phyloP scores from a whole-genome alignment of 768 basidiomycete genomes.

The Austroboletus eburneus region DNA sequence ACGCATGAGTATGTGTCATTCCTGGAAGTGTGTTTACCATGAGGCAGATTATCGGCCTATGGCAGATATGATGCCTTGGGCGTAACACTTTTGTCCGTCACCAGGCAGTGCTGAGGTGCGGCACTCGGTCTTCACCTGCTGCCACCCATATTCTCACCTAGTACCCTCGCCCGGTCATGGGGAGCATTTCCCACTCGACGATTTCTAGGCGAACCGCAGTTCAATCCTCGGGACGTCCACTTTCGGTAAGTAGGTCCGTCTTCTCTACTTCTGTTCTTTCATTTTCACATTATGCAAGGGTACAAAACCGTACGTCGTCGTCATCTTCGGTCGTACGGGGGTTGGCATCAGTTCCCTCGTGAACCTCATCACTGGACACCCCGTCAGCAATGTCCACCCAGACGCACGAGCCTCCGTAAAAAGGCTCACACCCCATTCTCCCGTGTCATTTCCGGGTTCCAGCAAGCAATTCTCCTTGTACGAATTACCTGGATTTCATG shows the following conservation, averaged over 20 bases:
- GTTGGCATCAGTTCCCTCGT: constrained; percentile 28
- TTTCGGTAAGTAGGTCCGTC: neutral
- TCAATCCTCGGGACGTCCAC: neutral
- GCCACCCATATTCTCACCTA: neutral
- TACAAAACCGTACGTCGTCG: constrained; percentile 17
- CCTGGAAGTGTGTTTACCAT: constrained; percentile 9
- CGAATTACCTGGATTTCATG: constrained; percentile 21
- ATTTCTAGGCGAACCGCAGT: neutral
- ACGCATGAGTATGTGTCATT: neutral
- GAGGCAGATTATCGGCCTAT: constrained; percentile 7
- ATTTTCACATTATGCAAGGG: neutral
- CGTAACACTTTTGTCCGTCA: neutral
- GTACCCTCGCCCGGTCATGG: constrained; percentile 1
- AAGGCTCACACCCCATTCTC: neutral
- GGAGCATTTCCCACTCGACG: neutral
- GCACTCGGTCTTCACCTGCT: neutral
- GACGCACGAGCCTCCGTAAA: constrained; percentile 1
- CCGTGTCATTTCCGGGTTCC: neutral
- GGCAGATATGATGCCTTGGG: neutral
- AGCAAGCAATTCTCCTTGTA: constrained; percentile 12
- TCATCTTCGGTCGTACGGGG: constrained; percentile 27
- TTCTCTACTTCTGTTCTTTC: neutral
- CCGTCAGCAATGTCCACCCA: constrained; percentile 13
- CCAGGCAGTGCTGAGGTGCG: neutral
- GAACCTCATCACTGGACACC: constrained; percentile 23